phyloP scores from a whole-genome alignment of 306 rosid species.

The Crotalaria pallida region DNA sequence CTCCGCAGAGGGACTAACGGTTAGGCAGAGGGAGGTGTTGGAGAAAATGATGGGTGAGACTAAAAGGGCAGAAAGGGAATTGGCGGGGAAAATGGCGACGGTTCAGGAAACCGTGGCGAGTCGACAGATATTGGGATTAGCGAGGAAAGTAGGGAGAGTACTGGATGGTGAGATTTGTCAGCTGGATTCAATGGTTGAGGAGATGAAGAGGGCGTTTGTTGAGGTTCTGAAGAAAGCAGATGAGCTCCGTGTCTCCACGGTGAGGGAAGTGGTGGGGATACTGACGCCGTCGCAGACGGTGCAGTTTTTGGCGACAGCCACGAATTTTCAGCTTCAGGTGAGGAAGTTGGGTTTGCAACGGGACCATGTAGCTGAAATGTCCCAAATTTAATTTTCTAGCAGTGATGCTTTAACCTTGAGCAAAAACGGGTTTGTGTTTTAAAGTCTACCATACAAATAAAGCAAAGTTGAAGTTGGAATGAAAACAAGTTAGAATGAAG shows the following conservation, averaged over 20 bases:
- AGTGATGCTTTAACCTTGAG: too few relatives aligned
- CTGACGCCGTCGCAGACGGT: conserved; percentile 29
- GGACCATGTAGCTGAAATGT: background rate
- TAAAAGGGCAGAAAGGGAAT: background rate
- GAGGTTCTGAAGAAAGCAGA: conserved; percentile 22
- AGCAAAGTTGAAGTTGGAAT: too few relatives aligned
- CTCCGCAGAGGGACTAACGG: too few relatives aligned
- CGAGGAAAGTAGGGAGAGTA: too few relatives aligned
- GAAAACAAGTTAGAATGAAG: too few relatives aligned
- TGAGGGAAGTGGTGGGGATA: conserved; percentile 31
- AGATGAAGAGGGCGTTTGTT: conserved; percentile 19
- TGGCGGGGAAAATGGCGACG: background rate
- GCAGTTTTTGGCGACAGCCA: conserved; percentile 28
- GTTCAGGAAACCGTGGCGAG: conserved; percentile 12
- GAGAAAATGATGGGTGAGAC: background rate
- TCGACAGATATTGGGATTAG: too few relatives aligned
- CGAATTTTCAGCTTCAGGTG: conserved; percentile 23
- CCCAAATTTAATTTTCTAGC: too few relatives aligned
- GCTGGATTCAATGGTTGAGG: background rate
- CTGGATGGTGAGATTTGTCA: too few relatives aligned
- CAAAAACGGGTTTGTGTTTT: too few relatives aligned
- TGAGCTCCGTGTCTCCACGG: conserved; percentile 12
- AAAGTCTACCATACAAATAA: too few relatives aligned
- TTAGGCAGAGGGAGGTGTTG: too few relatives aligned
- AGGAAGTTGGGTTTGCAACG: conserved; percentile 21